phyloP scores from a whole-genome alignment of 176 grass and related monocot species.

The Hordeum vulgare region MorexV3_pseudomolecules_assembly NC_058521.1:20794272-20794771 shows the following conservation, averaged over 20 bases:
- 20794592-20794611: slow-evolving; percentile 96
- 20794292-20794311: background rate
- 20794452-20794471: background rate
- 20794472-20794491: slow-evolving; percentile 9
- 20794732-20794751: background rate
- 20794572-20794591: slow-evolving; percentile 82
- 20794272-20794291: slow-evolving; percentile 14
- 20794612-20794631: slow-evolving; percentile 85
- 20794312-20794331: background rate
- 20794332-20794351: background rate
- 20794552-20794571: slow-evolving; percentile 86
- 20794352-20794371: slow-evolving; percentile 13
- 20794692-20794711: slow-evolving; percentile 7
- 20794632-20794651: slow-evolving; percentile 88
- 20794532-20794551: slow-evolving; percentile 83
- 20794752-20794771: background rate
- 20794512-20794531: slow-evolving; percentile 99
- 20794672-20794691: slow-evolving; percentile 78
- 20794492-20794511: slow-evolving; percentile 95
- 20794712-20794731: background rate
- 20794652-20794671: slow-evolving; percentile 90
- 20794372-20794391: slow-evolving; percentile 11
- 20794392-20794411: slow-evolving; percentile 40
- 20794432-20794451: slow-evolving; percentile 22
- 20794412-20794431: slow-evolving; percentile 6